These are phyloP conservation scores for Xylaria scruposa DNA, from an alignment of 495 filamentous ascomycete species.

Conservation along the genomic window DNA sequence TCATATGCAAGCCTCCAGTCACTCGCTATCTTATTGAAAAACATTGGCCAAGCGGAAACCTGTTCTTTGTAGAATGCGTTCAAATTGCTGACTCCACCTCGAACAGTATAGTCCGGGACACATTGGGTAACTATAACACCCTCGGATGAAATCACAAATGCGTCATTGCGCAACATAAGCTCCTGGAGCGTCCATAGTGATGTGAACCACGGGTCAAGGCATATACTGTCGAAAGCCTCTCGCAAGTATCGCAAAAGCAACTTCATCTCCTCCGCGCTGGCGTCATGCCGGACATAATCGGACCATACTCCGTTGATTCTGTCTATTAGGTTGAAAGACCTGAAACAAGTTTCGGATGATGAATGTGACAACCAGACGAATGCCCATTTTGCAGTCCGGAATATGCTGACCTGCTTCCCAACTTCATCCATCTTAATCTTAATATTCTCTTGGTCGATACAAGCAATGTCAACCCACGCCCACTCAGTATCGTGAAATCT, in stretches of 20 bases:
- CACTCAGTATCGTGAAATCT: background rate
- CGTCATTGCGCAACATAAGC: background rate
- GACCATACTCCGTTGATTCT: background rate
- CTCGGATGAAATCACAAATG: background rate
- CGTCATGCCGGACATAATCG: background rate
- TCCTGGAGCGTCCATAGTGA: background rate
- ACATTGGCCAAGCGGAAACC: background rate
- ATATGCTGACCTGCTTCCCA: background rate
- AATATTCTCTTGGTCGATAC: background rate
- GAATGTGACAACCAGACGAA: background rate
- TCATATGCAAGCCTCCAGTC: background rate
- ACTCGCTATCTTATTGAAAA: background rate
- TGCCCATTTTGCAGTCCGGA: background rate
- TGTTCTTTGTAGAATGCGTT: background rate
- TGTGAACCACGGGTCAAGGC: background rate
- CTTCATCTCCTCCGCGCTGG: background rate
- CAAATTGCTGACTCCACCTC: background rate
- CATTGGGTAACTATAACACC: background rate
- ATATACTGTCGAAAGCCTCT: background rate
- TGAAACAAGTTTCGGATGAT: background rate
- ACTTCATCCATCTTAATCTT: background rate
- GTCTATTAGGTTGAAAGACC: background rate
- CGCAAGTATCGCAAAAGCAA: background rate
- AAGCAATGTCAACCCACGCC: background rate
- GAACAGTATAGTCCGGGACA: background rate